Evolutionary conservation across 73 alveolate genomes (phyloP), one percentile per base, ranked within the genome.

Genomic region (Vitrella brassicaformis): DNA sequence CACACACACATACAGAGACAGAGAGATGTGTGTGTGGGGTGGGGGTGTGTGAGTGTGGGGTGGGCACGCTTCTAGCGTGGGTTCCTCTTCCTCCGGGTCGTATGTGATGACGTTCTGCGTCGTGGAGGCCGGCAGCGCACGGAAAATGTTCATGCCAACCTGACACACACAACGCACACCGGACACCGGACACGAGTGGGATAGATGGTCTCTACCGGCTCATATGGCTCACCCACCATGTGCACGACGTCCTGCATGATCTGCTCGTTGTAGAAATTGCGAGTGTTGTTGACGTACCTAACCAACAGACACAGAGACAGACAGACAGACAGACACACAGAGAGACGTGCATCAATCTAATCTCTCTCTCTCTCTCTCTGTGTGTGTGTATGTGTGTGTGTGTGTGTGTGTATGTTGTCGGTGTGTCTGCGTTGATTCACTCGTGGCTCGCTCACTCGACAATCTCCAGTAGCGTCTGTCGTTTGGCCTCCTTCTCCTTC

Each of bases 31-130:
- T n/a, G n/a, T n/a, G n/a, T n/a, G n/a, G n/a, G n/a, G n/a, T n/a
- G n/a, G n/a, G n/a, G n/a, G n/a, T n/a, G n/a, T n/a, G n/a, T n/a
- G n/a, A n/a, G n/a, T n/a, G n/a, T n/a, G n/a, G n/a, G n/a, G n/a
- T n/a, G n/a, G n/a, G n/a, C n/a, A n/a, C n/a, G n/a, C n/a, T 39
- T 39, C 56, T 4, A 39, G 56, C 14, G 56, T 39, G 14, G 56
- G 56, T 71, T 84, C 90, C 4, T 84, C 90, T 31, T 84, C 90
- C 32, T 84, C 90, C 9, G 85, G 86, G 68, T 84, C 90, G 14
- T 76, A 81, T 30, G 18, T 1, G 27, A 45, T 72, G 27, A 10
- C 30, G 45, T 25, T 26, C 18, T 4, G 8, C 28, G 29, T 72
- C 27, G 73, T 14, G 31, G 75, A 81, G 32, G 76, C 67, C 45